Percentiles rank a stretch among this genome's conserved stretches.
Evolutionary conservation across 2,329 filamentous ascomycete genomes (phyloP).

Genomic region (Aureobasidium namibiae): DNA sequence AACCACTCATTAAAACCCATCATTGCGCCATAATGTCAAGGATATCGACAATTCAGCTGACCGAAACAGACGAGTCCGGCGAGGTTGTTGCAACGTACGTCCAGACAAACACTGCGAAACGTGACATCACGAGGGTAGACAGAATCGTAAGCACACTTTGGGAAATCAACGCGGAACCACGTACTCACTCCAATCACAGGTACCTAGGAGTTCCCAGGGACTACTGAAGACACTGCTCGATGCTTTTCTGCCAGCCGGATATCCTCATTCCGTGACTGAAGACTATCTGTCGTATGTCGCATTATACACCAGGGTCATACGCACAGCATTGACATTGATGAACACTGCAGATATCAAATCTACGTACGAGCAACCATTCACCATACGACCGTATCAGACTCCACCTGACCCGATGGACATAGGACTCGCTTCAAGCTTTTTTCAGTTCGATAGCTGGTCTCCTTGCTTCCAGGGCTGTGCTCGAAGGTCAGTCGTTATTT

Average conservation of each 20-base stretch:
- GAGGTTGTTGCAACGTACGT: constrained; percentile 42
- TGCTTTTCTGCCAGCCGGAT: constrained; percentile 81
- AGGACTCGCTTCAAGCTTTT: constrained; percentile 77
- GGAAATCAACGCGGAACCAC: constrained; percentile 10
- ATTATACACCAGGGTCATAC: background rate
- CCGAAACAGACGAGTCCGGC: constrained; percentile 43
- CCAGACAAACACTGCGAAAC: constrained; percentile 27
- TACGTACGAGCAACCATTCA: constrained; percentile 42
- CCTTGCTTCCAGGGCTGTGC: constrained; percentile 71
- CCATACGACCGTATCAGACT: background rate
- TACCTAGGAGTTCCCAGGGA: constrained; percentile 18
- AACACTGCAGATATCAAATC: constrained; percentile 51
- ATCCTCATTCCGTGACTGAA: constrained; percentile 72
- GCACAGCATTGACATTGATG: background rate
- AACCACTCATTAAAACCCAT: too few relatives aligned
- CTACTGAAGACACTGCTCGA: constrained; percentile 45
- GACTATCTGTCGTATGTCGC: constrained; percentile 68
- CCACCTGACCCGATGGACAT: constrained; percentile 3
- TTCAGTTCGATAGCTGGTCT: constrained; percentile 73
- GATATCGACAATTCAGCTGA: constrained; percentile 16
- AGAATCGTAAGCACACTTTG: constrained; percentile 14
- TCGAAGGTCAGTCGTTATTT: constrained; percentile 48
- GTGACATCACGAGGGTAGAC: constrained; percentile 15
- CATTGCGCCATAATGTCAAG: background rate
- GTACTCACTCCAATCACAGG: constrained; percentile 1